Percentiles rank a stretch among this genome's conserved stretches.
Conservation (phyloP, 345 rosid species). For the Hevea brasiliensis region DNA sequence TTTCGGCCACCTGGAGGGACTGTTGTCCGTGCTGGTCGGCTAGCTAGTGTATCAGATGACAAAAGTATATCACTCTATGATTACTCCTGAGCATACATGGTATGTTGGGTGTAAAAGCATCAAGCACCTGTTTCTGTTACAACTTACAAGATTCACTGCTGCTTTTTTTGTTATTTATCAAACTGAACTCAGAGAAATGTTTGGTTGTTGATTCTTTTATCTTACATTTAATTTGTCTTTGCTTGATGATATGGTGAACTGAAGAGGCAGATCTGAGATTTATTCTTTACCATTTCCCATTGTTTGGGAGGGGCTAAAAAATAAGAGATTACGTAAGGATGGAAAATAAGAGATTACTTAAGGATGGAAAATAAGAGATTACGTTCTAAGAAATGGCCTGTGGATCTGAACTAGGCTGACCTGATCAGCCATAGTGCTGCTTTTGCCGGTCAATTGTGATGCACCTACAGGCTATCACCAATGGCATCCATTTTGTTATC, state of each 20-base stretch:
- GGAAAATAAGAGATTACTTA: neutral
- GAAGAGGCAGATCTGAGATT: neutral
- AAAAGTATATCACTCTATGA: conserved; percentile 87
- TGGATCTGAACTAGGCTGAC: too few species aligned
- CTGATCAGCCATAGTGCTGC: too few species aligned
- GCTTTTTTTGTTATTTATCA: neutral
- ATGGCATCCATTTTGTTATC: too few species aligned
- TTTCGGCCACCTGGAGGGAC: conserved; percentile 63
- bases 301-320: neutral
- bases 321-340: neutral
- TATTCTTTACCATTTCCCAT: neutral
- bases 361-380: neutral
- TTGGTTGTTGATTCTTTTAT: neutral
- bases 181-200: neutral
- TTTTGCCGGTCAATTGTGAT: neutral
- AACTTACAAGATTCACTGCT: neutral
- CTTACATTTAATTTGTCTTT: neutral
- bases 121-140: neutral
- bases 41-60: conserved; percentile 94
- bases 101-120: neutral
- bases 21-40: conserved; percentile 53
- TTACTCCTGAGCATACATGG: conserved; percentile 48
- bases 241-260: neutral
- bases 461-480: too few species aligned
- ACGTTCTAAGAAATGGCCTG: neutral